phyloP scores from a whole-genome alignment of 306 rosid species.

The Corylus heterophylla region DNA sequence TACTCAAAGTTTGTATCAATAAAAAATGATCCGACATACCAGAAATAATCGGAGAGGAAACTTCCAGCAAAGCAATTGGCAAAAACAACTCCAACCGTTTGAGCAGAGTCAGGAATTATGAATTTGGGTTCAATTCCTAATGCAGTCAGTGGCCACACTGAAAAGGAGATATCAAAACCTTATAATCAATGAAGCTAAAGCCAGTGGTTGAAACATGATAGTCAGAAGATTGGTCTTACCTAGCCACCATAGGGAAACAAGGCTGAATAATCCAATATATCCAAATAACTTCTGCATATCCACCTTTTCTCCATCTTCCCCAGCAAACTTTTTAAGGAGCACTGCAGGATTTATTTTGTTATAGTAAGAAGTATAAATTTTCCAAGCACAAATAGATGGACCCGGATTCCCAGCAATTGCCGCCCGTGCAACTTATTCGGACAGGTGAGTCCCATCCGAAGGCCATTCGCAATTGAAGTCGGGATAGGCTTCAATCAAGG shows the following conservation, averaged over 20 bases:
- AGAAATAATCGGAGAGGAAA: conserved; percentile 36
- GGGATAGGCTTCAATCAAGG: too few species aligned
- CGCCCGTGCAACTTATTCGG: too few species aligned
- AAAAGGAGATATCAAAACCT: background rate
- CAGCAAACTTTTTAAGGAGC: conserved; percentile 37
- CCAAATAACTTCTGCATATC: conserved; percentile 35
- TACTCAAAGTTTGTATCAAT: too few species aligned
- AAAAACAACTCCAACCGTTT: conserved; percentile 21
- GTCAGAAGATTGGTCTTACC: conserved; percentile 21
- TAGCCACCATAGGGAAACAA: conserved; percentile 36
- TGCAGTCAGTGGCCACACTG: conserved; percentile 36
- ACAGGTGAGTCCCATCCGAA: too few species aligned
- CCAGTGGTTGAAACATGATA: too few species aligned
- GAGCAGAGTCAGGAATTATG: conserved; percentile 25
- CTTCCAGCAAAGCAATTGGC: conserved; percentile 36
- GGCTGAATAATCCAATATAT: conserved; percentile 31
- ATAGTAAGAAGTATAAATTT: background rate
- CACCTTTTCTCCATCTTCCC: conserved; percentile 47
- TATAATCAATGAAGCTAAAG: background rate
- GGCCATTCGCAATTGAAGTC: too few species aligned
- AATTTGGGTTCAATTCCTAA: conserved; percentile 39
- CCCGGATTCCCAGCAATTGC: too few species aligned
- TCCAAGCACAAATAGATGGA: too few species aligned
- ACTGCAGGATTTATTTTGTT: conserved; percentile 10
- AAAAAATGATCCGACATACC: conserved; percentile 10